phyloP scores from a whole-genome alignment of 306 rosid species.

The Geum urbanum region DNA sequence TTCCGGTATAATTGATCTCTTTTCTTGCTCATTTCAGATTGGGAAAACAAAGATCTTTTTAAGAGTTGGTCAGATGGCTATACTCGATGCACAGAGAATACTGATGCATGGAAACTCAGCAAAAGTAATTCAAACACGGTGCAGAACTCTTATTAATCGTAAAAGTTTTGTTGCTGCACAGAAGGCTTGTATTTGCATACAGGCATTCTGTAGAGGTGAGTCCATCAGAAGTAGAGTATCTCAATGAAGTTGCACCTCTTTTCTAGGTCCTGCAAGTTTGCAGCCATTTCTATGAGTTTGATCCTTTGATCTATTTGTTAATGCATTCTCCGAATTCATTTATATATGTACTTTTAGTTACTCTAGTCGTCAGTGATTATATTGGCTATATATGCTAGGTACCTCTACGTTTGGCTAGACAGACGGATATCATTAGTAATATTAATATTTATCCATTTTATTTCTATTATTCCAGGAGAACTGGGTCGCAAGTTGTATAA shows the following conservation, averaged over 20 bases:
- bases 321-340: not conserved
- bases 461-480: slow-evolving; percentile 50
- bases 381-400: not conserved
- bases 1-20: slow-evolving; percentile 16
- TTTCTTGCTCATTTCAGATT: slow-evolving; percentile 41
- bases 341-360: slow-evolving; percentile 3
- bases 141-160: slow-evolving; percentile 36
- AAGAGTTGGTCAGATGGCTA: slow-evolving; percentile 90
- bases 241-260: slow-evolving; percentile 6
- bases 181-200: slow-evolving; percentile 49
- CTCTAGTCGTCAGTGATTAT: not conserved
- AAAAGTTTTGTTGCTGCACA: slow-evolving; percentile 35
- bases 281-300: not conserved
- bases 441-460: too few species aligned
- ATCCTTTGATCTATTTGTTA: not conserved
- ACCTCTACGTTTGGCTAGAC: not conserved
- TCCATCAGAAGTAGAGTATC: slow-evolving; percentile 8
- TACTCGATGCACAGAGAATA: slow-evolving; percentile 67
- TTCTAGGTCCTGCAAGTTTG: not conserved
- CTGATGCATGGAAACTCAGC: slow-evolving; percentile 50
- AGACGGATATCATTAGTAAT: too few species aligned
- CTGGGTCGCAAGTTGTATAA: slow-evolving; percentile 51
- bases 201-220: slow-evolving; percentile 79
- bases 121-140: slow-evolving; percentile 50
- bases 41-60: slow-evolving; percentile 75